Base-by-base conservation (phyloP, 2,329 filamentous ascomycete species). In the Colletotrichum viniferum region DNA sequence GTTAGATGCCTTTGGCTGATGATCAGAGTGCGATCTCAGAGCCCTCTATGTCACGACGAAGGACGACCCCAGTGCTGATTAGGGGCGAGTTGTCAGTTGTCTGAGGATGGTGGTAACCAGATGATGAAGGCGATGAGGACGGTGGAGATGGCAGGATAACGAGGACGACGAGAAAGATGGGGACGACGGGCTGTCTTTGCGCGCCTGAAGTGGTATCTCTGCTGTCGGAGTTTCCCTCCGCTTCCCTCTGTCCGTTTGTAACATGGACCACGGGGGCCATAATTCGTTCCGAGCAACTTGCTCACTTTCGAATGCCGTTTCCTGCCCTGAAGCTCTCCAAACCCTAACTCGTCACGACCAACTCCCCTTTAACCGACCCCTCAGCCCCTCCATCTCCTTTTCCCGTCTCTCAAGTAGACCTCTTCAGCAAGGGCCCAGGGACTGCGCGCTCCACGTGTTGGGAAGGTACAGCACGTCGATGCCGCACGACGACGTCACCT, bases 261-360 rank as follows among this genome's bases (percentile, higher is more conserved):
- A 43, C 38, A 1, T 0, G 12, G 38, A 48, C 9, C 38, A 6
- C 38, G 18, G 18, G 8, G 18, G 18, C 18, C 43, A 52, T 52
- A 0, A 52, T 4, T 2, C n/a, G n/a, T 52, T 6, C 10, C 21
- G 10, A 13, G 43, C n/a, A 21, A 52, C 43, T 1, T 21, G 10
- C 18, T 21, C 38, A n/a, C n/a, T 2, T 52, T 2, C 43, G 3
- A 13, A 52, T 13, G 43, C n/a, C 10, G 0, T 1, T 21, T 13
- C 0, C 10, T 52, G 1, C 1, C 43, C 10, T 7, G 2, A 21
- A 52, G 43, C 43, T 12, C n/a, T 21, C n/a, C n/a, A 52, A 21
- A 3, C 1, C 10, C 43, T n/a, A 21, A 48, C 10, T 18, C 5
- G 10, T 7, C 43, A 48, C 10, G 9, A 12, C 43, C n/a, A 48